Evolutionary conservation across 148 eudicot genomes (phyloP).

Genomic region (Heliamphora exappendiculata): DNA sequence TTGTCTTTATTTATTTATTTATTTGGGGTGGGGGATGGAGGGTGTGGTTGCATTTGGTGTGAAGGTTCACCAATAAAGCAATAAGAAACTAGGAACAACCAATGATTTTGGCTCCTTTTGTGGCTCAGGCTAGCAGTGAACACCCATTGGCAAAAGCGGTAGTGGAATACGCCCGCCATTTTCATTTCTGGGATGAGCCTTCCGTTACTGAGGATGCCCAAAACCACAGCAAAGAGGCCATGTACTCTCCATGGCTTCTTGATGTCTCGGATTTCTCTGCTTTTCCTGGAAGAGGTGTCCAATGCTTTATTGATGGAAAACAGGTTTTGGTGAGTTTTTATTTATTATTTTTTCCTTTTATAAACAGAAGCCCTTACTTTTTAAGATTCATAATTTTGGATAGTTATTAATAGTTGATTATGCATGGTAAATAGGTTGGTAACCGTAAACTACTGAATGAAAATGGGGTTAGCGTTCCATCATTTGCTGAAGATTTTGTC

Average conservation of each 20-base stretch:
- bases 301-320: slow-evolving; percentile 55
- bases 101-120: slow-evolving; percentile 1
- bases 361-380: neutral
- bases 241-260: slow-evolving; percentile 72
- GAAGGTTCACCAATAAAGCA: neutral
- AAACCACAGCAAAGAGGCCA: slow-evolving; percentile 25
- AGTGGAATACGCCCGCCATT: slow-evolving; percentile 88
- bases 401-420: neutral
- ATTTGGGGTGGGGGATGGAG: neutral
- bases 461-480: slow-evolving; percentile 49
- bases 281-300: slow-evolving; percentile 84
- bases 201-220: slow-evolving; percentile 39
- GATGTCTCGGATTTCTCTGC: slow-evolving; percentile 71
- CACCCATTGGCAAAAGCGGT: slow-evolving; percentile 92
- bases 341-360: neutral
- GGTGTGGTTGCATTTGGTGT: neutral
- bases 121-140: slow-evolving; percentile 76
- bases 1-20: neutral
- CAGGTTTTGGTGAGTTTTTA: slow-evolving; percentile 56
- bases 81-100: neutral
- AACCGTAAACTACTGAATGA: slow-evolving; percentile 74
- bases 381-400: neutral
- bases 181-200: slow-evolving; percentile 81
- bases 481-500: slow-evolving; percentile 45
- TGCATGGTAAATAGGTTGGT: slow-evolving; percentile 55